Percentiles rank a stretch among this genome's conserved stretches.
phyloP scores from a whole-genome alignment of 192 early-diverging fungal species.

The Rhizophlyctis rosea region DNA sequence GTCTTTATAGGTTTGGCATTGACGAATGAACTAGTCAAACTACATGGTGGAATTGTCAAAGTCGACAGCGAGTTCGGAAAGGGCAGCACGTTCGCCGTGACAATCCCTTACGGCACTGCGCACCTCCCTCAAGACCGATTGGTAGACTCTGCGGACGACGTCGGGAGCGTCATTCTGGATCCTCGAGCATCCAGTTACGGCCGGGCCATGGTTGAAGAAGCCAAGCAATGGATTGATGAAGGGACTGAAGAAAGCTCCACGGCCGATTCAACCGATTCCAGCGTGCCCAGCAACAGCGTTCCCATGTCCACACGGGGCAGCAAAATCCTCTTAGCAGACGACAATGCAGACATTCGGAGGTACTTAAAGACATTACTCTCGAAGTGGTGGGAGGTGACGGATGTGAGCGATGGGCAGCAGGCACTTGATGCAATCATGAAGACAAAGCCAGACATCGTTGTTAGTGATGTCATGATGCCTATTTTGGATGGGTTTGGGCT shows the following conservation, averaged over 20 bases:
- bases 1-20: too few species aligned
- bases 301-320: not conserved
- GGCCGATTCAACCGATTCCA: not conserved
- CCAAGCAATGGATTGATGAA: conserved; percentile 7
- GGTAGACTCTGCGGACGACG: not conserved
- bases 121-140: conserved; percentile 1
- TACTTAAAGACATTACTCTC: conserved; percentile 12
- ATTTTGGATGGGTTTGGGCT: conserved; percentile 6
- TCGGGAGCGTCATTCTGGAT: not conserved
- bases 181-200: not conserved
- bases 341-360: conserved; percentile 19
- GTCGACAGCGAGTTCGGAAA: conserved; percentile 18
- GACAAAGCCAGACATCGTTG: not conserved
- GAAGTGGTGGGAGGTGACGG: conserved; percentile 22
- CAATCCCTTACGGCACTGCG: not conserved
- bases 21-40: conserved; percentile 43
- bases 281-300: not conserved
- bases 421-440: not conserved
- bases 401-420: conserved; percentile 12
- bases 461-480: conserved; percentile 13
- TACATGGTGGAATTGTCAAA: conserved; percentile 43
- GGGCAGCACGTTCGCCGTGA: not conserved
- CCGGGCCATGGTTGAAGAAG: conserved; percentile 12
- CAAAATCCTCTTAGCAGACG: conserved; percentile 9
- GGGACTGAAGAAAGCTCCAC: not conserved